Base-by-base conservation (phyloP, 805 yeast genomes). In the Blastobotrys robertii region DNA sequence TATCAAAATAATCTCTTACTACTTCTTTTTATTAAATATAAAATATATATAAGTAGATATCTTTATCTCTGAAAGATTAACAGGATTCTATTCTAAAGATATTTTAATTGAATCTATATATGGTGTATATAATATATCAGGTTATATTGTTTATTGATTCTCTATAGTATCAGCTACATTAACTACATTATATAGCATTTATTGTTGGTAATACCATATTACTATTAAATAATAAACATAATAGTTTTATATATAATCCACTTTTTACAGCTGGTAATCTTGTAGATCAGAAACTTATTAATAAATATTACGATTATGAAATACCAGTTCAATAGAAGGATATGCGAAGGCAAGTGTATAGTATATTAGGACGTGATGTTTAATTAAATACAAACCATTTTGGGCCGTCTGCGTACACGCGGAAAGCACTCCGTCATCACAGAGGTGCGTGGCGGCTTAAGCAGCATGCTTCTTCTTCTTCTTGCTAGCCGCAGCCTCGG, bases 401-500 rank as follows among this genome's bases (percentile, higher is more conserved):
- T n/a, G n/a, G n/a, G n/a, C n/a, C n/a, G n/a, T n/a, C n/a, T n/a
- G n/a, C n/a, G n/a, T n/a, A n/a, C n/a, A n/a, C n/a, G n/a, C n/a
- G n/a, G n/a, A n/a, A n/a, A n/a, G n/a, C n/a, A n/a, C n/a, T n/a
- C n/a, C n/a, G n/a, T n/a, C n/a, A n/a, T n/a, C n/a, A n/a, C n/a
- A n/a, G n/a, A n/a, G n/a, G n/a, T n/a, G n/a, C n/a, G n/a, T n/a
- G n/a, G n/a, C n/a, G n/a, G n/a, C 3, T 11, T 30, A 30, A n/a
- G 45, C 31, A 29, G 43, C 42, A 8, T 62, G 62, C 38, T 72
- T 72, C 63, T 78, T 79, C 38, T 76, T 67, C 39, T 70, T 66
- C 59, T 74, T 73, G 60, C 72, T 76, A 49, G 74, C 68, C 33
- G 76, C 73, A 9, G 94, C 95, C 45, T 87, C 95, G 10, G 94